phyloP scores from a whole-genome alignment of 116 monocot species.

The Phalaenopsis hybrid region DNA sequence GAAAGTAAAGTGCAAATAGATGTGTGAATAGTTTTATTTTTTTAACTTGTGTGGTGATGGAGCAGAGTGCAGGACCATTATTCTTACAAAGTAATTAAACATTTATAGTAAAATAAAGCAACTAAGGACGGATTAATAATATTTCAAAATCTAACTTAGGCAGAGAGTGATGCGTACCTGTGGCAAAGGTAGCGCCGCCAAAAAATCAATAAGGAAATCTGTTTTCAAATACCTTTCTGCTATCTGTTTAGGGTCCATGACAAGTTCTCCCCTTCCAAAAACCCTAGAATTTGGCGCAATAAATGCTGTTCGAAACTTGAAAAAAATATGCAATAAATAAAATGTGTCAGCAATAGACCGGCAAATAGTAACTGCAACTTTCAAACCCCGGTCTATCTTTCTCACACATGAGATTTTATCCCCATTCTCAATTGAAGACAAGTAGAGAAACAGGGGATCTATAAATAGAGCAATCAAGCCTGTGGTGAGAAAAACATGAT shows the following conservation, averaged over 20 bases:
- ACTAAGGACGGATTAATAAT: not conserved
- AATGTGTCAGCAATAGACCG: slow-evolving; percentile 69
- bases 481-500: slow-evolving; percentile 58
- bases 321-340: slow-evolving; percentile 59
- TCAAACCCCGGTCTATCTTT: slow-evolving; percentile 49
- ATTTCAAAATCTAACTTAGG: not conserved
- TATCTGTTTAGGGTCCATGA: slow-evolving; percentile 72
- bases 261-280: slow-evolving; percentile 87
- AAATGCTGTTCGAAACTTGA: slow-evolving; percentile 93
- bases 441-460: slow-evolving; percentile 81
- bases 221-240: slow-evolving; percentile 61
- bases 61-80: not conserved
- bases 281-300: slow-evolving; percentile 78
- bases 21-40: too few relatives aligned
- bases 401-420: slow-evolving; percentile 39
- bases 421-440: slow-evolving; percentile 36
- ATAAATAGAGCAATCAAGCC: slow-evolving; percentile 75
- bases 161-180: slow-evolving; percentile 38
- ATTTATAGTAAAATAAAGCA: not conserved
- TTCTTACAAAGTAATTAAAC: not conserved
- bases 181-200: slow-evolving; percentile 80
- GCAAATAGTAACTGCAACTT: slow-evolving; percentile 46
- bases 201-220: slow-evolving; percentile 66
- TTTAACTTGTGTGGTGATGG: not conserved
- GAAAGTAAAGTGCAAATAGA: too few relatives aligned